These are phyloP conservation scores for Erodium trifolium DNA, from an alignment of 441 rosid species.

Conservation along the genomic window DNA sequence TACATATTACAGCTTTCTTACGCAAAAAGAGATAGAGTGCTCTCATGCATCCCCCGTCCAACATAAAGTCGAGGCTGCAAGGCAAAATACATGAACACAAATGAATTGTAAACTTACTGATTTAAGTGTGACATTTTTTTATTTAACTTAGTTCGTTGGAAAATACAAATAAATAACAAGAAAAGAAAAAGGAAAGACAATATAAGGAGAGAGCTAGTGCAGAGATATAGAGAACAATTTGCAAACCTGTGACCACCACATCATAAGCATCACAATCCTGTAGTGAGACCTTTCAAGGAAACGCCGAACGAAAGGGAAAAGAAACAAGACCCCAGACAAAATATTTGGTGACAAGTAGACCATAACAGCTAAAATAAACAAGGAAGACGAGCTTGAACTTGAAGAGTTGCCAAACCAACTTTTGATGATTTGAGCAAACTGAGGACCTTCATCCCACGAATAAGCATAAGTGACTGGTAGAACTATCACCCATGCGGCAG, in stretches of 20 bases:
- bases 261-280: conserved; percentile 86
- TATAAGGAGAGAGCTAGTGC: neutral
- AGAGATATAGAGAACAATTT: conserved; percentile 2
- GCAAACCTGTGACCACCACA: conserved; percentile 99
- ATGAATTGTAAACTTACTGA: neutral
- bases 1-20: conserved; percentile 25
- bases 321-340: conserved; percentile 74
- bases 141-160: neutral
- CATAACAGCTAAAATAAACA: conserved; percentile 77
- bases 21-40: conserved; percentile 85
- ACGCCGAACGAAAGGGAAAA: conserved; percentile 84
- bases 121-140: neutral
- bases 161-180: neutral
- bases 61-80: conserved; percentile 97
- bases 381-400: conserved; percentile 63
- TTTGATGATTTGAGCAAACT: conserved; percentile 83
- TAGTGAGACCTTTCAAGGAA: conserved; percentile 90
- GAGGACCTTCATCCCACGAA: conserved; percentile 79
- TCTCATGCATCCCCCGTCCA: conserved; percentile 99
- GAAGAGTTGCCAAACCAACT: conserved; percentile 83
- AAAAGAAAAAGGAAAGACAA: neutral
- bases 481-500: conserved; percentile 95
- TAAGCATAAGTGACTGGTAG: conserved; percentile 92
- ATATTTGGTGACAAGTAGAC: conserved; percentile 89
- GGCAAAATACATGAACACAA: conserved; percentile 6